Evolutionary conservation across 31 red algal species (phyloP).

Genomic region (Porphyra umbilicalis): DNA sequence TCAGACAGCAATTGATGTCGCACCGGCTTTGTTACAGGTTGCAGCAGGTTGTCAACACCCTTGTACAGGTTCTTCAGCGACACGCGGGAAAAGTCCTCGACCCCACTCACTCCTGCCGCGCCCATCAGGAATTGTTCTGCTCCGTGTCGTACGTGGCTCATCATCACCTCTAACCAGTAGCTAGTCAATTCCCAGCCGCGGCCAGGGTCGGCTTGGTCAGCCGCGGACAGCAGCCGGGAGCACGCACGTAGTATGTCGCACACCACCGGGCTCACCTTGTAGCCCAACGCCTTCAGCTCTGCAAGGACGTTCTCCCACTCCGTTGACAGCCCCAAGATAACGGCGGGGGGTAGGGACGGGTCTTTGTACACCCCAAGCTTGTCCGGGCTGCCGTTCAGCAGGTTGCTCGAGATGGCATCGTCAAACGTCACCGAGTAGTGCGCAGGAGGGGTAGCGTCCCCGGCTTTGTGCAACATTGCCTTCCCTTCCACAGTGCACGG

Average conservation of each 20-base stretch:
- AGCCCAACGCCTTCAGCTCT: not conserved
- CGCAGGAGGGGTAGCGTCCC: not conserved
- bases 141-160: not conserved
- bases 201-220: not conserved
- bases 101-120: not conserved
- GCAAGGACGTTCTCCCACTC: not conserved
- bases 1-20: not conserved
- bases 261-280: not conserved
- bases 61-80: not conserved
- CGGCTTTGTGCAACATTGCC: not conserved
- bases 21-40: not conserved
- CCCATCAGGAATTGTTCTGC: not conserved
- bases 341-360: not conserved
- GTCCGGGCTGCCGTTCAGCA: not conserved
- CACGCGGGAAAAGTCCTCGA: not conserved
- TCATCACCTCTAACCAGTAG: not conserved
- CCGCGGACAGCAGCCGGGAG: not conserved
- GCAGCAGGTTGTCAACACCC: not conserved
- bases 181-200: not conserved
- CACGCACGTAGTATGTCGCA: not conserved
- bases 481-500: not conserved
- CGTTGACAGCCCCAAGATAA: not conserved
- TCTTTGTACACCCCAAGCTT: not conserved
- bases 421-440: not conserved
- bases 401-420: not conserved